phyloP scores from a whole-genome alignment of 495 filamentous ascomycete species.

The Talaromyces stipitatus region DNA sequence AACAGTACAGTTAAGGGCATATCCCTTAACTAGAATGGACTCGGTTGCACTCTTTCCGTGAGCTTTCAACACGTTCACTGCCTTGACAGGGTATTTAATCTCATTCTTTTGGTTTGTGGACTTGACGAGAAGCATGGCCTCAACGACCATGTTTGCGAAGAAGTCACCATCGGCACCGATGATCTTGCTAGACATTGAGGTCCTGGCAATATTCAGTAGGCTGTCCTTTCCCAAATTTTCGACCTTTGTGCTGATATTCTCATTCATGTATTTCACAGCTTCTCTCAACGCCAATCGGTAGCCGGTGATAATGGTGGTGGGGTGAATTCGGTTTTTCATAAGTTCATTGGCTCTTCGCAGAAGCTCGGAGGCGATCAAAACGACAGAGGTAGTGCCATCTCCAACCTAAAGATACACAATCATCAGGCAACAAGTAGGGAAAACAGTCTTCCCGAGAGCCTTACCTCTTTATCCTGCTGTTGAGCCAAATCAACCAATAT shows the following conservation, averaged over 20 bases:
- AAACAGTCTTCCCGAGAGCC: neutral
- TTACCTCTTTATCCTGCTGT: constrained; percentile 93
- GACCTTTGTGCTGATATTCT: constrained; percentile 92
- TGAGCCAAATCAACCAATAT: constrained; percentile 96
- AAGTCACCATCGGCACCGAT: constrained; percentile 95
- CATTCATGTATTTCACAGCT: constrained; percentile 97
- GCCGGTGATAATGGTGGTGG: constrained; percentile 97
- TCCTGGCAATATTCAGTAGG: constrained; percentile 92
- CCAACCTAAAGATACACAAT: constrained; percentile 50
- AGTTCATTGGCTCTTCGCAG: constrained; percentile 92
- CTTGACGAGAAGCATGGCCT: constrained; percentile 94
- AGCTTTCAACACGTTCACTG: constrained; percentile 96
- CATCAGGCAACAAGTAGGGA: constrained; percentile 12
- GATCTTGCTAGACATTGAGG: constrained; percentile 98
- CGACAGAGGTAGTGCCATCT: constrained; percentile 96
- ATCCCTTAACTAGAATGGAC: constrained; percentile 89
- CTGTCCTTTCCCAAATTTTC: constrained; percentile 84
- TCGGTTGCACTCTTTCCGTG: constrained; percentile 89
- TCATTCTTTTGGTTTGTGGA: constrained; percentile 83
- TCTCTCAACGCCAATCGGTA: constrained; percentile 93
- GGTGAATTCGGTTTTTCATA: constrained; percentile 99
- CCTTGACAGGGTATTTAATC: constrained; percentile 96
- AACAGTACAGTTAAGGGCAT: constrained; percentile 97
- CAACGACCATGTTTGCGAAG: constrained; percentile 94
- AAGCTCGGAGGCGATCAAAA: constrained; percentile 94